These are phyloP conservation scores for Cryptococcus amylolentus DNA, from an alignment of 1,284 basidiomycete genomes.

Conservation along the genomic window DNA sequence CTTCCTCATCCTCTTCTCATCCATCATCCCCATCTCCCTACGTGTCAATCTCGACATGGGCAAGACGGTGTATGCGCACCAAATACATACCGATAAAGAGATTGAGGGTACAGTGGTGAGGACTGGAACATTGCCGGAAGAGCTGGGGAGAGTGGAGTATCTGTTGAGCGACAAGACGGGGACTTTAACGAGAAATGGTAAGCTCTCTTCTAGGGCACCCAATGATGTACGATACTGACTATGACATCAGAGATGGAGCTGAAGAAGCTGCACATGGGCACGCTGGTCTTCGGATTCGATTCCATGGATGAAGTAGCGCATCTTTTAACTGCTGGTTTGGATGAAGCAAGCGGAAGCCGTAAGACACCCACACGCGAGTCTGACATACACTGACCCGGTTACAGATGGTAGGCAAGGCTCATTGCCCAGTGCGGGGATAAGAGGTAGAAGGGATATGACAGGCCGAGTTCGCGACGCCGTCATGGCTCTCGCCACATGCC, in stretches of 20 bases:
- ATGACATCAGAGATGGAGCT: constrained; percentile 85
- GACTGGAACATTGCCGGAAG: constrained; percentile 94
- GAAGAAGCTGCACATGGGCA: constrained; percentile 97
- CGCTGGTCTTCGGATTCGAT: constrained; percentile 93
- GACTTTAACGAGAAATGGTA: constrained; percentile 94
- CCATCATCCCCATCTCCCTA: constrained; percentile 97
- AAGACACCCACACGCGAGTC: constrained; percentile 7
- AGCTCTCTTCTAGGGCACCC: constrained; percentile 22
- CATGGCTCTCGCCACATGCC: constrained; percentile 87
- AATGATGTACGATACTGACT: constrained; percentile 1
- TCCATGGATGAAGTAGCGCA: constrained; percentile 97
- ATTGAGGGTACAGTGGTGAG: constrained; percentile 95
- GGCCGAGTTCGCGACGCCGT: constrained; percentile 92
- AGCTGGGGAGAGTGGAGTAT: constrained; percentile 94
- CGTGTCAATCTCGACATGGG: constrained; percentile 99
- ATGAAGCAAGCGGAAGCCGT: constrained; percentile 48
- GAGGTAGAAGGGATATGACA: constrained; percentile 91
- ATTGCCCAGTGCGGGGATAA: constrained; percentile 13
- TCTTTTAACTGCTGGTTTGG: constrained; percentile 78
- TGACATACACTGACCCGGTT: background rate
- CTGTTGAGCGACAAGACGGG: constrained; percentile 96
- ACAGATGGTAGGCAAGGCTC: constrained; percentile 3
- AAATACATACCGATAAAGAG: constrained; percentile 89
- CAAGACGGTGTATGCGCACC: constrained; percentile 93
- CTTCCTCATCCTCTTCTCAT: constrained; percentile 96